These are phyloP conservation scores for Arthrobotrys iridis DNA, from an alignment of 2,329 filamentous ascomycete genomes.

Conservation along the genomic window DNA sequence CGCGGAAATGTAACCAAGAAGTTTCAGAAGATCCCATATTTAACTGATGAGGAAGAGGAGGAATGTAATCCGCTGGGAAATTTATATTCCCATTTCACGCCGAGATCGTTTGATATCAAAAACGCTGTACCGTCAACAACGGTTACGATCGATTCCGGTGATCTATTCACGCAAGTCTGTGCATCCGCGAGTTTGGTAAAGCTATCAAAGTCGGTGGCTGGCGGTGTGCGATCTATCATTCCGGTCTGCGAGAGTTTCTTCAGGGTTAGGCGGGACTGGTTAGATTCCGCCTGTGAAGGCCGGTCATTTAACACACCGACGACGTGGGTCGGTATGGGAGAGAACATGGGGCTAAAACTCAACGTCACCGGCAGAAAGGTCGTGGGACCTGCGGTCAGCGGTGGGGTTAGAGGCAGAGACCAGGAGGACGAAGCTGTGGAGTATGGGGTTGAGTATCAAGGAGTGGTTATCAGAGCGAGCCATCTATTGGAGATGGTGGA, in stretches of 20 bases:
- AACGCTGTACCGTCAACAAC: not conserved
- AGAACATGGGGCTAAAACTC: conserved; percentile 42
- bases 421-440: conserved; percentile 38
- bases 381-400: conserved; percentile 4
- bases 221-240: conserved; percentile 11
- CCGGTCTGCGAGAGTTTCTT: conserved; percentile 43
- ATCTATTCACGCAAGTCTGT: conserved; percentile 45
- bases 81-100: conserved; percentile 38
- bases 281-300: conserved; percentile 26
- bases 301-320: not conserved
- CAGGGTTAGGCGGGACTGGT: conserved; percentile 28
- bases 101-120: conserved; percentile 15
- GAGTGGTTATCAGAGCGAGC: conserved; percentile 34
- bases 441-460: conserved; percentile 39
- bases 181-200: conserved; percentile 30
- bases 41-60: not conserved
- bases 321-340: conserved; percentile 45
- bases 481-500: conserved; percentile 45
- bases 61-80: conserved; percentile 26
- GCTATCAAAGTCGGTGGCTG: not conserved
- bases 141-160: conserved; percentile 40
- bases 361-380: conserved; percentile 23
- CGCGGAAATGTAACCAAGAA: not conserved
- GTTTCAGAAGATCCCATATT: conserved; percentile 14
- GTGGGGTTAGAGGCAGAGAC: conserved; percentile 3